Percentiles rank a stretch among this genome's conserved stretches.
Conservation (phyloP, 768 basidiomycete species). For the Pleurotus platypus region DNA sequence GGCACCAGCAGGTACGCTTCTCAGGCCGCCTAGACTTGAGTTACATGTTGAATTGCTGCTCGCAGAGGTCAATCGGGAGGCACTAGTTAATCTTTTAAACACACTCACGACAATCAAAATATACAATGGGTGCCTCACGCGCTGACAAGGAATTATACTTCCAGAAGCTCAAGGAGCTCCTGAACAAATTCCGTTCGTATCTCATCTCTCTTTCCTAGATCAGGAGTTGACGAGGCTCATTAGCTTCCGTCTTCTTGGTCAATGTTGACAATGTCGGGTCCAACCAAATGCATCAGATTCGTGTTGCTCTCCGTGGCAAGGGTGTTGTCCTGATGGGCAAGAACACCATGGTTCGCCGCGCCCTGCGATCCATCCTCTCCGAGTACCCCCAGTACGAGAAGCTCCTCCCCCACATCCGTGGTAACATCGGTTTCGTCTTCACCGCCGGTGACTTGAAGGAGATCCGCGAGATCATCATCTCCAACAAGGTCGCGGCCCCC, state of each 20-base stretch:
- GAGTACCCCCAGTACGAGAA: conserved; percentile 95
- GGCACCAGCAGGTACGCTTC: conserved; percentile 66
- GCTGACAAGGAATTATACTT: conserved; percentile 92
- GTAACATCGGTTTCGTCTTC: conserved; percentile 99
- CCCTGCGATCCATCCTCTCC: conserved; percentile 83
- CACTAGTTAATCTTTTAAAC: conserved; percentile 40
- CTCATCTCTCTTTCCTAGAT: not conserved
- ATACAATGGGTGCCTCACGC: conserved; percentile 87
- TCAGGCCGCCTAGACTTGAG: not conserved
- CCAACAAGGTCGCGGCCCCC: conserved; percentile 98
- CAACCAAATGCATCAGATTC: conserved; percentile 99
- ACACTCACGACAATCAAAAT: conserved; percentile 22
- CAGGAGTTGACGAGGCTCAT: conserved; percentile 8
- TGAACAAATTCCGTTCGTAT: conserved; percentile 81
- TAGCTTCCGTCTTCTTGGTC: conserved; percentile 97
- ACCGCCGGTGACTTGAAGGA: conserved; percentile 91
- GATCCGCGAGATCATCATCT: conserved; percentile 84
- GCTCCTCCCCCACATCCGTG: conserved; percentile 92
- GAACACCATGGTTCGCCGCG: conserved; percentile 99
- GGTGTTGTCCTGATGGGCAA: conserved; percentile 99
- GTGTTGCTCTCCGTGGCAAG: conserved; percentile 92
- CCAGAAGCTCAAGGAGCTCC: conserved; percentile 87
- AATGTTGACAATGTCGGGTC: conserved; percentile 99
- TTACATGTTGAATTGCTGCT: not conserved
- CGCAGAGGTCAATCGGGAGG: conserved; percentile 93